Conservation (phyloP, 257 asterid species). For the Datura wrightii region DNA sequence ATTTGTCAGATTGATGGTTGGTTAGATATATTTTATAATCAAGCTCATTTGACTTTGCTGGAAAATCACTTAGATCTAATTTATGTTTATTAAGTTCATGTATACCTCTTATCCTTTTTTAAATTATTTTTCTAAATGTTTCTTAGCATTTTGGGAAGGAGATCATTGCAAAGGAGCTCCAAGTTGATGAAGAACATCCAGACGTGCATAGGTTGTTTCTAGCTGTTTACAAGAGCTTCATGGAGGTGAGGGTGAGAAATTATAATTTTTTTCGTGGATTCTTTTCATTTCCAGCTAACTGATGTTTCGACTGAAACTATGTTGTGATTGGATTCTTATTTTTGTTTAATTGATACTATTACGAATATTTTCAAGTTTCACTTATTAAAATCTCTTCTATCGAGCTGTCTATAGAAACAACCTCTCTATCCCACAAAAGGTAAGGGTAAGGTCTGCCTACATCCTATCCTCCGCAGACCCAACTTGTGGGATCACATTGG, state of each 20-base stretch:
- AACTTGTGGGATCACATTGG: no score
- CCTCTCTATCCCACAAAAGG: no score
- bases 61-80: conserved; percentile 1
- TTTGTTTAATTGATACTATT: neutral
- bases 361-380: neutral
- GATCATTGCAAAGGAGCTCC: conserved; percentile 39
- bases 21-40: neutral
- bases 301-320: neutral
- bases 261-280: neutral
- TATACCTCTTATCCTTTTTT: neutral
- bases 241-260: conserved; percentile 34
- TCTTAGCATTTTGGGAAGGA: conserved; percentile 37
- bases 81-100: neutral
- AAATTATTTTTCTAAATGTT: neutral
- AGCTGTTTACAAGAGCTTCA: conserved; percentile 39
- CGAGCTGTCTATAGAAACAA: no score
- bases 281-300: neutral
- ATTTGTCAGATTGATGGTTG: neutral
- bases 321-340: conserved; percentile 17
- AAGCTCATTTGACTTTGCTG: neutral
- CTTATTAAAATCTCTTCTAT: neutral
- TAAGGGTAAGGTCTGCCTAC: no score
- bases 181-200: conserved; percentile 36
- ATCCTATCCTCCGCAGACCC: no score
- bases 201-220: conserved; percentile 37